Conservation (phyloP, 352 stramenopile genomes). For the Pythium folliculosum region DNA sequence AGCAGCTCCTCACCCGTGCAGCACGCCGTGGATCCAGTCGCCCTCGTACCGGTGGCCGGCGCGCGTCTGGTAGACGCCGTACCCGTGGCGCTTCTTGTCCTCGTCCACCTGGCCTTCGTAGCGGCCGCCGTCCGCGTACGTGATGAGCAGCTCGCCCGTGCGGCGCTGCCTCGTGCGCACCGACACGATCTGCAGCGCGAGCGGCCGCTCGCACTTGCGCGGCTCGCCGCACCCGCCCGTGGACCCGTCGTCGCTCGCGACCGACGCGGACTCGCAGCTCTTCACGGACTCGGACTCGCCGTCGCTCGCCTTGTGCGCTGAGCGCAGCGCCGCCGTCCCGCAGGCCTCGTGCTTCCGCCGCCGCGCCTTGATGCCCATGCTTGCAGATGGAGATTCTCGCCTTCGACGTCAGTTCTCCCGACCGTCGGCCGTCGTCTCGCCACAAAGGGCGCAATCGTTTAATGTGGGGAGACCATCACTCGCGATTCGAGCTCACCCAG, state of each 20-base stretch:
- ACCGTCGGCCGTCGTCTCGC: neutral
- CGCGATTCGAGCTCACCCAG: neutral
- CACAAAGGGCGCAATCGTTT: neutral
- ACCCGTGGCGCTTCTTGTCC: conserved; percentile 56
- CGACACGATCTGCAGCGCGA: conserved; percentile 49
- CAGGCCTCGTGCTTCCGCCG: conserved; percentile 36
- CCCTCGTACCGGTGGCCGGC: conserved; percentile 77
- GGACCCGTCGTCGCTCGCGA: conserved; percentile 25
- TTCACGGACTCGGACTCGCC: neutral
- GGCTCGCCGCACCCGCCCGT: neutral
- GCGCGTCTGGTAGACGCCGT: conserved; percentile 51
- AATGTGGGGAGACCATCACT: conserved; percentile 20
- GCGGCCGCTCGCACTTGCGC: conserved; percentile 21
- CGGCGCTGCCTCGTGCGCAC: conserved; percentile 45
- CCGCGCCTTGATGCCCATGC: conserved; percentile 73
- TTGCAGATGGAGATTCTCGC: neutral
- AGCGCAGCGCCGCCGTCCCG: conserved; percentile 5
- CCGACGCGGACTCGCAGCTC: neutral
- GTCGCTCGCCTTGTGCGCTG: conserved; percentile 27
- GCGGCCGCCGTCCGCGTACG: conserved; percentile 70
- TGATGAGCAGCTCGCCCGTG: conserved; percentile 32
- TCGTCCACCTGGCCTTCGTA: conserved; percentile 65
- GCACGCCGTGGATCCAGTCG: conserved; percentile 77
- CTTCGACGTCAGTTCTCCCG: neutral
- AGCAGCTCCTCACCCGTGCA: conserved; percentile 70